Evolutionary conservation across 2,329 filamentous ascomycete species (phyloP).

Genomic region (Fusarium luffae): DNA sequence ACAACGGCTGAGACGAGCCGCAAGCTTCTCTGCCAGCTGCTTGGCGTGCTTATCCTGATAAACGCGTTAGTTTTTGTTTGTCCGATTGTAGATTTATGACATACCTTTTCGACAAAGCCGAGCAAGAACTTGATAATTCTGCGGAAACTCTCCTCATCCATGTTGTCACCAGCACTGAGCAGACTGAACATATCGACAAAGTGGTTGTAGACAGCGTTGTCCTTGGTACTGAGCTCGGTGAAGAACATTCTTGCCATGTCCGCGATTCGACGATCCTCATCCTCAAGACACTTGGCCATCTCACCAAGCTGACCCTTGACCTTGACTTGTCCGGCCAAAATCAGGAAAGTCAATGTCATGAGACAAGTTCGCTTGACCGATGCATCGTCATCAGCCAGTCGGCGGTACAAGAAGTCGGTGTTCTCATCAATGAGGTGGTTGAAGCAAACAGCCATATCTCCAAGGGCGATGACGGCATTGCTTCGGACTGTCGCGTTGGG

Average conservation of each 20-base stretch:
- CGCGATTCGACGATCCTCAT: constrained; percentile 92
- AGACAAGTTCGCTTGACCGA: constrained; percentile 97
- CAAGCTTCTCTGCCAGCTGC: constrained; percentile 91
- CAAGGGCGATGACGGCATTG: constrained; percentile 95
- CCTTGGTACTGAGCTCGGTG: constrained; percentile 95
- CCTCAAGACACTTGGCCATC: constrained; percentile 99
- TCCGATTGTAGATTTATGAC: constrained; percentile 36
- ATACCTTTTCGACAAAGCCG: constrained; percentile 96
- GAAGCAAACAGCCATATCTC: constrained; percentile 99
- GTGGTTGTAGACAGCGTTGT: constrained; percentile 99
- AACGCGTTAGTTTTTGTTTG: constrained; percentile 27
- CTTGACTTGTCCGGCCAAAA: constrained; percentile 97
- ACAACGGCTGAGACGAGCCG: constrained; percentile 84
- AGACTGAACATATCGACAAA: constrained; percentile 99
- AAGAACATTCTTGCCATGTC: constrained; percentile 99
- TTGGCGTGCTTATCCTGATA: constrained; percentile 93
- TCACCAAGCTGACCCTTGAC: constrained; percentile 98
- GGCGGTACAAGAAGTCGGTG: constrained; percentile 95
- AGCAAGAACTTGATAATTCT: constrained; percentile 92
- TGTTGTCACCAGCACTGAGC: constrained; percentile 80
- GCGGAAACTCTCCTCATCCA: constrained; percentile 87
- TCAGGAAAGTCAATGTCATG: constrained; percentile 98
- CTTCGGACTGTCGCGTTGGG: constrained; percentile 91
- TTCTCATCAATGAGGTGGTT: constrained; percentile 99
- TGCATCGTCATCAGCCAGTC: constrained; percentile 86